Base-by-base conservation (phyloP, 2,329 filamentous ascomycete species). In the Fusarium zealandicum region DNA sequence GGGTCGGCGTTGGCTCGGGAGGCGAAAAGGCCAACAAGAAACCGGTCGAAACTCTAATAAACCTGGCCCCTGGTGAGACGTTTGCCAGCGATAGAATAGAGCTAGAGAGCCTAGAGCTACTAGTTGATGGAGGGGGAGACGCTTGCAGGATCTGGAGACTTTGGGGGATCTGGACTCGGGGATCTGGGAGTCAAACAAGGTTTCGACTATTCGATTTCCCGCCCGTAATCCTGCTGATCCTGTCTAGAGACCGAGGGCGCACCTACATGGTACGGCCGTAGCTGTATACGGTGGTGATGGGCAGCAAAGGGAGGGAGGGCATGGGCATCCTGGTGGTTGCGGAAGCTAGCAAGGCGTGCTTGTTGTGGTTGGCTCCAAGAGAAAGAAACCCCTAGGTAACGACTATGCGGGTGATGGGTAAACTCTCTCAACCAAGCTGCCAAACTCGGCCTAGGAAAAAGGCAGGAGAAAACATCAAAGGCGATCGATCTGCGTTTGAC, bases 121-220 rank as follows among this genome's bases (percentile, higher is more conserved):
- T n/a, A n/a, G n/a, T n/a, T 13, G 36, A 14, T 36, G 12, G 33
- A 28, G 18, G 32, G 27, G 27, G 46, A 38, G 53, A 54, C 49
- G 57, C 43, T 55, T 64, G 60, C 60, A 64, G 58, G 59, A 62
- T 61, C 58, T 61, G 31, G 45, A n/a, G n/a, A n/a, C n/a, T n/a
- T n/a, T n/a, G n/a, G 12, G 33, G 35, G 33, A 59, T 62, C 44
- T 48, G n/a, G n/a, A n/a, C n/a, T n/a, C n/a, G n/a, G n/a, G n/a
- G n/a, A n/a, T n/a, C n/a, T n/a, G n/a, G 45, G 45, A 36, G 45
- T 35, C 9, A 28, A 33, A 6, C 45, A 47, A 38, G 41, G 35
- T 50, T 64, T 62, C 35, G 54, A 40, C 61, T 59, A 63, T 51
- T 11, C 28, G 33, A 54, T 51, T 43, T 59, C 43, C 45, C 39